A percentile compares a stretch with the other conserved stretches of the same genome.
Evolutionary conservation across 345 rosid genomes (phyloP).

Genomic region (Firmiana major): DNA sequence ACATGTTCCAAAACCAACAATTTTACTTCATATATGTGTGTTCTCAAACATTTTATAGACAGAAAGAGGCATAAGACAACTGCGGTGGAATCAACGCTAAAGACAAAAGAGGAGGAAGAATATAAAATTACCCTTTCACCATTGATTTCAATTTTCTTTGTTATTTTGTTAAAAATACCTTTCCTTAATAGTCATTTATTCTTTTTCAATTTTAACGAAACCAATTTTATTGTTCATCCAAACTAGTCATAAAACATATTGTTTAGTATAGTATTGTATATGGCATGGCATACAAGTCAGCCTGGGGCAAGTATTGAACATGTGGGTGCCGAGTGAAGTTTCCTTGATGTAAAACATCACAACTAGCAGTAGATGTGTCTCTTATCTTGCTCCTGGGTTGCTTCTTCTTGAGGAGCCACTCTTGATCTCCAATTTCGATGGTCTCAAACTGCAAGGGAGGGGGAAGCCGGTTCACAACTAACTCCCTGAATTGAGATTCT

Average conservation of each 20-base stretch:
- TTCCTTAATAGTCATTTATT: too few relatives aligned
- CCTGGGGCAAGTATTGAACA: constrained; percentile 13
- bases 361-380: not conserved
- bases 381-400: not conserved
- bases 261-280: constrained; percentile 17
- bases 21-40: not conserved
- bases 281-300: constrained; percentile 12
- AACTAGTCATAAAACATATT: too few relatives aligned
- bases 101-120: too few relatives aligned
- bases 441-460: not conserved
- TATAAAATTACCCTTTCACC: too few relatives aligned
- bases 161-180: too few relatives aligned
- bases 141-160: too few relatives aligned
- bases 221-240: too few relatives aligned
- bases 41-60: not conserved
- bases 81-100: too few relatives aligned
- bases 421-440: constrained; percentile 13
- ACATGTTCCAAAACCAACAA: not conserved
- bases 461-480: not conserved
- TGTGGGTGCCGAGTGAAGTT: not conserved
- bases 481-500: not conserved
- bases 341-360: not conserved
- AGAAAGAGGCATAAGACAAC: too few relatives aligned
- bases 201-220: too few relatives aligned
- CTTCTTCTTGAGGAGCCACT: constrained; percentile 23